These are phyloP conservation scores for Hanseniaspora lindneri DNA, from an alignment of 805 yeast genomes.

Conservation along the genomic window DNA sequence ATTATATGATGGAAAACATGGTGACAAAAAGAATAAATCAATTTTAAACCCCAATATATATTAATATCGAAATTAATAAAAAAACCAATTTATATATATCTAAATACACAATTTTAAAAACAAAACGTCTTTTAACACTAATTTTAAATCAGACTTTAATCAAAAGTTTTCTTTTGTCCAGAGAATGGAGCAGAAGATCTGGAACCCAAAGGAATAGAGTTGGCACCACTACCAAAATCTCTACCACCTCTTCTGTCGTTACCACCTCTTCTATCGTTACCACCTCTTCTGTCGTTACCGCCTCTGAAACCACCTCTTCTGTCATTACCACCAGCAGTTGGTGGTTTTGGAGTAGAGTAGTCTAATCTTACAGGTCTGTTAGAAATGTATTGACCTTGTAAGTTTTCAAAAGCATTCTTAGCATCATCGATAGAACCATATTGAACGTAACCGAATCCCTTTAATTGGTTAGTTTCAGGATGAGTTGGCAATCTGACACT, in stretches of 20 bases:
- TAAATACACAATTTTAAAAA: background rate
- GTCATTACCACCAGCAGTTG: slow-evolving; percentile 32
- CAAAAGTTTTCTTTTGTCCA: slow-evolving; percentile 77
- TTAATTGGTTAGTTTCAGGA: slow-evolving; percentile 97
- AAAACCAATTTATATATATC: background rate
- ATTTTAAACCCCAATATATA: too few species aligned
- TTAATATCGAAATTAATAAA: too few species aligned
- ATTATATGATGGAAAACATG: too few species aligned
- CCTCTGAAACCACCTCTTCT: slow-evolving; percentile 25
- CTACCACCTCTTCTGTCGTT: slow-evolving; percentile 30
- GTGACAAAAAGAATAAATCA: too few species aligned
- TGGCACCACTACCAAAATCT: slow-evolving; percentile 46
- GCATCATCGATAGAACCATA: slow-evolving; percentile 81
- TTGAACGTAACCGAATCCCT: slow-evolving; percentile 98
- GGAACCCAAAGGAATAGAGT: slow-evolving; percentile 44
- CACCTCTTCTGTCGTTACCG: slow-evolving; percentile 31
- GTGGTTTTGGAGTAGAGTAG: slow-evolving; percentile 81
- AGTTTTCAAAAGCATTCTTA: slow-evolving; percentile 68
- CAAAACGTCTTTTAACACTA: too few species aligned
- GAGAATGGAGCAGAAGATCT: slow-evolving; percentile 50
- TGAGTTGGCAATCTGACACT: slow-evolving; percentile 94
- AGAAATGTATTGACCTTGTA: slow-evolving; percentile 79
- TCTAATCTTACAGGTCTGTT: slow-evolving; percentile 94
- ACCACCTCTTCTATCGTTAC: slow-evolving; percentile 33
- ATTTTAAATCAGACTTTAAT: slow-evolving; percentile 33